These are phyloP conservation scores for Yarrowia alimentaria DNA, from an alignment of 805 yeast genomes.

Conservation along the genomic window DNA sequence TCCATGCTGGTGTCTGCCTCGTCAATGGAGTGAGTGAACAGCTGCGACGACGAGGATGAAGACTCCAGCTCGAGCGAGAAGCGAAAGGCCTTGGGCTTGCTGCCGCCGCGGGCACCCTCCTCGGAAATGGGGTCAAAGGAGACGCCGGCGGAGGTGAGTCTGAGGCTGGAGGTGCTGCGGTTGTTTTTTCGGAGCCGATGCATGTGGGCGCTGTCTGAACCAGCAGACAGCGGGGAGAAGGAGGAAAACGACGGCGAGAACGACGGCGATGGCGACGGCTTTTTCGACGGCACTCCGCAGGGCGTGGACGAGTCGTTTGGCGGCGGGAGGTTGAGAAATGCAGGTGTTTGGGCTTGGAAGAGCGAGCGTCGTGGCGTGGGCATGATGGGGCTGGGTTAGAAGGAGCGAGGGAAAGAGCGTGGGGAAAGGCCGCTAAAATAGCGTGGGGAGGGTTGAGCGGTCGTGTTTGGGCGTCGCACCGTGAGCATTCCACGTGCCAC, in stretches of 20 bases:
- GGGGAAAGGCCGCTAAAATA: too few relatives aligned
- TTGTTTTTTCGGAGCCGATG: background rate
- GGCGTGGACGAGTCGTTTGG: conserved; percentile 25
- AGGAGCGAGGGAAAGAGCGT: too few relatives aligned
- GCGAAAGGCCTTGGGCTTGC: conserved; percentile 9
- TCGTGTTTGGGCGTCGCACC: too few relatives aligned
- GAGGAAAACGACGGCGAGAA: background rate
- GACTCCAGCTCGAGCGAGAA: conserved; percentile 23
- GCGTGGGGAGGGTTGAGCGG: too few relatives aligned
- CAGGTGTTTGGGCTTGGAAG: conserved; percentile 22
- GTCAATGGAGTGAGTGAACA: background rate
- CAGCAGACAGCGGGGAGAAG: conserved; percentile 25
- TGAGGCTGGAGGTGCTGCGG: background rate
- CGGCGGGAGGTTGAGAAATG: conserved; percentile 25
- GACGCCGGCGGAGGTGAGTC: conserved; percentile 11
- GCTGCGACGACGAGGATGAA: background rate
- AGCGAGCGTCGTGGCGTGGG: conserved; percentile 23
- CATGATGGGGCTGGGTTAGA: conserved; percentile 18
- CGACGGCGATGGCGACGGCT: too few relatives aligned
- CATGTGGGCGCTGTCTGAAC: conserved; percentile 4
- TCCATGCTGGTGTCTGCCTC: conserved; percentile 24
- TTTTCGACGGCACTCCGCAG: conserved; percentile 13
- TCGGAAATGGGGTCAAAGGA: conserved; percentile 20
- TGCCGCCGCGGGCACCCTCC: too few relatives aligned
- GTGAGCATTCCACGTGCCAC: too few relatives aligned